These are phyloP conservation scores for Spizellomyces punctatus DNA, from an alignment of 192 early-diverging fungal species.

Conservation along the genomic window DNA sequence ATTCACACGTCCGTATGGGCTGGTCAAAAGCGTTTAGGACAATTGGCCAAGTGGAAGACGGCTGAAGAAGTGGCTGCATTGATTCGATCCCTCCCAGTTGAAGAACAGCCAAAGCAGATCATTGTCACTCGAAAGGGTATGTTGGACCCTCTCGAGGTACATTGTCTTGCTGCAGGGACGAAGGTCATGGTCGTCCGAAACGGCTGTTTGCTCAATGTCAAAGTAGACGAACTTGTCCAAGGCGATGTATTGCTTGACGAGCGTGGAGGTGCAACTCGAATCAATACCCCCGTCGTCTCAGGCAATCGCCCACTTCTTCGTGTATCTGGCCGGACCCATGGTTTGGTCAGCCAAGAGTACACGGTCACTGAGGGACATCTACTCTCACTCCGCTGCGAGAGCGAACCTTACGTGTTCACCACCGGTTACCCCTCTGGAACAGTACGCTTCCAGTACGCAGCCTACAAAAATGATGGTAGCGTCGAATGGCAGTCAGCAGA, in stretches of 20 bases:
- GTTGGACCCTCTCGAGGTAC: conserved; percentile 98
- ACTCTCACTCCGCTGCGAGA: too few species aligned
- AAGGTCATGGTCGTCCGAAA: conserved; percentile 6
- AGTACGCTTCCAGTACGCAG: too few species aligned
- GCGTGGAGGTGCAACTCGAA: background rate
- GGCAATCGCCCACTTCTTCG: background rate
- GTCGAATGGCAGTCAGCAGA: background rate
- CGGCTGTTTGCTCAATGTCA: background rate
- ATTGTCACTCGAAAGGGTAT: conserved; percentile 99
- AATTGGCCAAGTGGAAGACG: conserved; percentile 99
- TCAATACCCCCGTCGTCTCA: background rate
- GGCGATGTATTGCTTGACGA: conserved; percentile 1
- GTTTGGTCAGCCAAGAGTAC: too few species aligned
- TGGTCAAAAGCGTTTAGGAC: conserved; percentile 98
- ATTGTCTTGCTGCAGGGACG: conserved; percentile 22
- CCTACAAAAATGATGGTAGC: too few species aligned
- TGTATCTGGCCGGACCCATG: too few species aligned
- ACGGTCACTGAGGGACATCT: too few species aligned
- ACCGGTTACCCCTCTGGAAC: too few species aligned
- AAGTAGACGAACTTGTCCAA: conserved; percentile 1
- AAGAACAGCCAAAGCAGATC: conserved; percentile 99
- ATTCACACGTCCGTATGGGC: conserved; percentile 99
- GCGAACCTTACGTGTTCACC: too few species aligned
- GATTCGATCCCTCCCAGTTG: conserved; percentile 96
- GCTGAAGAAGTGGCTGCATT: conserved; percentile 99